Evolutionary conservation across 208 protist genomes (phyloP).

Genomic region (Leishmania braziliensis): DNA sequence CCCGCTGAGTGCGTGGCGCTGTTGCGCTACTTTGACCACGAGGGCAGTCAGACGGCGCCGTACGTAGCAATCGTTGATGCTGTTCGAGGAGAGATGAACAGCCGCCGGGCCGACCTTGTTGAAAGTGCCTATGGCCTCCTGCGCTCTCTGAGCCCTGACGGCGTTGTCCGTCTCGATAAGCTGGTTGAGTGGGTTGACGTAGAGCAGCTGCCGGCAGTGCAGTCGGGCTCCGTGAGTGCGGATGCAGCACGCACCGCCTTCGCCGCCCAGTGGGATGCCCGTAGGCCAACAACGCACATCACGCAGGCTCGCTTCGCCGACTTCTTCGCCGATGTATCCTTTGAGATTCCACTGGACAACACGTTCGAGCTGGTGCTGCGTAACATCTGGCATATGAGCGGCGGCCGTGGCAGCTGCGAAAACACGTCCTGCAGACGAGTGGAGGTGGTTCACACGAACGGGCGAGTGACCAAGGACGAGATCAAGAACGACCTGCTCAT

Average conservation of each 20-base stretch:
- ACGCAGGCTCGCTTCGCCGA: conserved; percentile 51
- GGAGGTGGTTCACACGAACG: conserved; percentile 84
- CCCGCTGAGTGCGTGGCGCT: conserved; percentile 73
- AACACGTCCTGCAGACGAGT: conserved; percentile 90
- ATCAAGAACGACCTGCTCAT: conserved; percentile 89
- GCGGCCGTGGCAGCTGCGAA: conserved; percentile 73
- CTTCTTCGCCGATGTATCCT: conserved; percentile 80
- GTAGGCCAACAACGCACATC: conserved; percentile 40
- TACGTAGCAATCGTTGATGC: conserved; percentile 54
- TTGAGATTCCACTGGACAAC: conserved; percentile 76
- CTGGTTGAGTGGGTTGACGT: conserved; percentile 77
- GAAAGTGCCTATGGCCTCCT: conserved; percentile 73
- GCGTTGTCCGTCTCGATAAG: conserved; percentile 35
- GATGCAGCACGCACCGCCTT: conserved; percentile 62
- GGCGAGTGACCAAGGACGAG: conserved; percentile 73
- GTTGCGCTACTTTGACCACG: conserved; percentile 66
- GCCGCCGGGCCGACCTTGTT: conserved; percentile 64
- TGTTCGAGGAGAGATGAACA: conserved; percentile 72
- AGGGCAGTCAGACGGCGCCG: conserved; percentile 41
- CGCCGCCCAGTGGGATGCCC: conserved; percentile 63
- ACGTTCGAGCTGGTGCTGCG: conserved; percentile 87
- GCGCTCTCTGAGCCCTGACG: conserved; percentile 51
- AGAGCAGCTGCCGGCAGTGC: conserved; percentile 46
- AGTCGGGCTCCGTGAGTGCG: conserved; percentile 36
- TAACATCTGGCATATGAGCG: conserved; percentile 90